A percentile compares a stretch with the other conserved stretches of the same genome.
Evolutionary conservation across 257 asterid species (phyloP).

Genomic region (Ballota nigra): DNA sequence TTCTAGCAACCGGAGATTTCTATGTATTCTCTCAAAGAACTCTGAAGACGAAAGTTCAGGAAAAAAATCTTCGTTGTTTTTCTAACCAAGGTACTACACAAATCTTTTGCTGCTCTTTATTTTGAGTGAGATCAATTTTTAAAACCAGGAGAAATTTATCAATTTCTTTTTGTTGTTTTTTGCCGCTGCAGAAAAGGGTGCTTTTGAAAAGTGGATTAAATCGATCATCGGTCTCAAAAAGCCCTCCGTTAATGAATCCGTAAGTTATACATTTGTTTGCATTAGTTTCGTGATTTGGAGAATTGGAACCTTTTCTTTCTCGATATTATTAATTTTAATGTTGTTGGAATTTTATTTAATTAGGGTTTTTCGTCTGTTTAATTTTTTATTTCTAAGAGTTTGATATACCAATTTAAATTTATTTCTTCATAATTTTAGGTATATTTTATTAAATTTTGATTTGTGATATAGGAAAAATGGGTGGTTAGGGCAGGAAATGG

Average conservation of each 20-base stretch:
- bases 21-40: too few species aligned
- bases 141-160: not conserved
- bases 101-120: too few species aligned
- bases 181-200: conserved; percentile 65
- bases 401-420: not conserved
- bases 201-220: conserved; percentile 83
- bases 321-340: too few species aligned
- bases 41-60: too few species aligned
- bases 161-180: not conserved
- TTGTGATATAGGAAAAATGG: conserved; percentile 46
- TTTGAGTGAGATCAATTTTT: conserved; percentile 22
- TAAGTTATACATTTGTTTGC: conserved; percentile 26
- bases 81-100: too few species aligned
- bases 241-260: conserved; percentile 45
- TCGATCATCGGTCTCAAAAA: conserved; percentile 64
- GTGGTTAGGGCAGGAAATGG: conserved; percentile 77
- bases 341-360: not conserved
- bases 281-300: not conserved
- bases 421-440: not conserved
- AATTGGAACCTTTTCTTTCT: not conserved
- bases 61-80: too few species aligned
- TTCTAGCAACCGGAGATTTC: too few species aligned
- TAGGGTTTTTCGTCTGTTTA: too few species aligned
- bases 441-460: not conserved
- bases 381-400: not conserved